Evolutionary conservation across 805 yeast genomes (phyloP), one percentile per base, ranked within the genome.

Genomic region (Kodamaea neixiangensis): DNA sequence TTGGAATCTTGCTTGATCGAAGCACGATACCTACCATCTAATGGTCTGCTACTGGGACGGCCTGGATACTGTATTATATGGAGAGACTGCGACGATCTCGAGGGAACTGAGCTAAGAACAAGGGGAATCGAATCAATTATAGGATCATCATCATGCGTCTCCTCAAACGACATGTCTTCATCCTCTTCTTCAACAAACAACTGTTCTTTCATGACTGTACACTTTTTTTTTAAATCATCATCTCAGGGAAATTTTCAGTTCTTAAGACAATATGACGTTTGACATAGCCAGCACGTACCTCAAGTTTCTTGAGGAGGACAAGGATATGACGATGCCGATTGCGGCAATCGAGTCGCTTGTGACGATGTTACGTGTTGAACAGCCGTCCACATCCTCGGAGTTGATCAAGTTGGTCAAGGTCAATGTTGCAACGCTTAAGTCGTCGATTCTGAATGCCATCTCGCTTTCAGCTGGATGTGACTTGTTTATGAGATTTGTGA

Each of bases 271-370:
- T n/a, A 42, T 42, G 45, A 40, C 39, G 43, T 91, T 94, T 65
- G 96, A 92, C 67, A 90, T 94, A 58, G 90, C 86, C 43, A 77
- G 82, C 59, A 82, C 93, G 0, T 94, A 94, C 65, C 77, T 89
- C 51, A 80, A 81, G 64, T 91, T 89, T 66, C 76, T 94, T 55
- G 82, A 81, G 58, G 97, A 91, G 46, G 97, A 94, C 70, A 78
- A 89, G n/a, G 98, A 94, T 51, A 89, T 94, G 84, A 92, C 99
- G 5, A 94, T 92, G 97, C 99, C 99, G 1, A 89, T 94, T 31
- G 99, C 99, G 40, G 99, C 99, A 33, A 94, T 94, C 62, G 98
- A 94, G 73, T 83, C 97, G 10, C 75, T 94, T 42, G 96, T 94
- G 21, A 87, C 94, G 7, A 79, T 94, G 70, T 71, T 93, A 22